Conservation (phyloP, 805 yeast species). For the Millerago galiae region DNA sequence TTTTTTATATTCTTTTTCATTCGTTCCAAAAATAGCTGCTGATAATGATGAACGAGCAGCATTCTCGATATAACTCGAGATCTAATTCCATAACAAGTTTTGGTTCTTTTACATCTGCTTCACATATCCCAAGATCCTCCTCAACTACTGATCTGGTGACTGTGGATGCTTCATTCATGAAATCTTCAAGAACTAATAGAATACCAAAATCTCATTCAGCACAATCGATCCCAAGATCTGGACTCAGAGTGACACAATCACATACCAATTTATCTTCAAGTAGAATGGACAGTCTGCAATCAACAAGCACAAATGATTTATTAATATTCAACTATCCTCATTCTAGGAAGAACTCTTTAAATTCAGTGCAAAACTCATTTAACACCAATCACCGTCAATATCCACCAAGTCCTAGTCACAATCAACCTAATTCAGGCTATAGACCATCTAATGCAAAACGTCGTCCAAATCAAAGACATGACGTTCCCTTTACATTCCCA, state of each 20-base stretch:
- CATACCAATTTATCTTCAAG: conserved; percentile 2
- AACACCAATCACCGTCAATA: background rate
- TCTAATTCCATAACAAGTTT: conserved; percentile 11
- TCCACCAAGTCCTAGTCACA: background rate
- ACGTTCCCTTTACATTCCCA: conserved; percentile 24
- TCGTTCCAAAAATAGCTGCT: background rate
- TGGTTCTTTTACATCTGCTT: conserved; percentile 15
- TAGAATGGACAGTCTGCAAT: background rate
- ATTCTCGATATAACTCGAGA: background rate
- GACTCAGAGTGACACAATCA: background rate
- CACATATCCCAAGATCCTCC: conserved; percentile 15
- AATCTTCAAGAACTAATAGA: background rate
- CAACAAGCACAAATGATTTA: conserved; percentile 3
- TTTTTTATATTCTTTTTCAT: background rate
- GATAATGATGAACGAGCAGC: background rate
- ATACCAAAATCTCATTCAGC: conserved; percentile 4
- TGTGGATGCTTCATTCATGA: conserved; percentile 6
- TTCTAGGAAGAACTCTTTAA: conserved; percentile 5
- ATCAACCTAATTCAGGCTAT: background rate
- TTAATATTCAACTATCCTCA: conserved; percentile 1
- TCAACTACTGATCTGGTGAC: conserved; percentile 20
- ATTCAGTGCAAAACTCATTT: background rate
- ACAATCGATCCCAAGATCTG: conserved; percentile 4
- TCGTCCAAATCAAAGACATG: conserved; percentile 7
- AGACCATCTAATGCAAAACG: background rate